phyloP scores from a whole-genome alignment of 345 rosid species.

The Pistacia vera region DNA sequence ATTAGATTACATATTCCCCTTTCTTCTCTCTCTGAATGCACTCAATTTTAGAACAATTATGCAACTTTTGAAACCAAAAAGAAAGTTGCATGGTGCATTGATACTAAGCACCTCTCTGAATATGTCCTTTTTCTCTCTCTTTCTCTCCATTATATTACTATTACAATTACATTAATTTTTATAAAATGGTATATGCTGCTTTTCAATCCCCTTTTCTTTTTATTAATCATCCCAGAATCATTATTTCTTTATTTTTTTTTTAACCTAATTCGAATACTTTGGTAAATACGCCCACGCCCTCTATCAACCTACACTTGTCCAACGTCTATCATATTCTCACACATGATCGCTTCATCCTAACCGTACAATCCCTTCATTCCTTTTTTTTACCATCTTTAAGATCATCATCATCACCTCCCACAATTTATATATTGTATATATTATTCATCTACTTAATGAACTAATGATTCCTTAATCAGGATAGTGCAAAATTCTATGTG shows the following conservation, averaged over 20 bases:
- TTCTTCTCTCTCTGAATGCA: constrained; percentile 30
- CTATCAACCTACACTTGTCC: constrained; percentile 24
- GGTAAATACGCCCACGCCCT: constrained; percentile 13
- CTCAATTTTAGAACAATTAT: constrained; percentile 53
- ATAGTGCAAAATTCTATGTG: not conserved
- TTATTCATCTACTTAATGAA: not conserved
- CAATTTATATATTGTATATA: not conserved
- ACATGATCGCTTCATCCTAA: constrained; percentile 13
- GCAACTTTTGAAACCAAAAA: constrained; percentile 65
- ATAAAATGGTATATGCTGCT: constrained; percentile 27
- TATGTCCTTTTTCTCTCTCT: constrained; percentile 9
- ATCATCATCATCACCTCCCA: not conserved
- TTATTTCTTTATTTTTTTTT: constrained; percentile 16
- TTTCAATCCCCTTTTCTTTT: constrained; percentile 10
- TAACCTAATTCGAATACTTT: constrained; percentile 4
- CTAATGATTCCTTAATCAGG: not conserved
- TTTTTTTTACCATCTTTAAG: not conserved
- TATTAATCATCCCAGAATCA: constrained; percentile 33
- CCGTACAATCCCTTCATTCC: constrained; percentile 5
- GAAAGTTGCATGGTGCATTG: constrained; percentile 55
- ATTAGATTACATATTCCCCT: constrained; percentile 48
- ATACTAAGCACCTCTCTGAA: constrained; percentile 34
- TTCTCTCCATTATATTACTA: too few relatives aligned
- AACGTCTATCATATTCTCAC: constrained; percentile 11
- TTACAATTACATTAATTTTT: too few relatives aligned